A percentile compares a stretch with the other conserved stretches of the same genome.
Conservation (phyloP, 2,329 filamentous ascomycete genomes). For the Xylariaceae sp. region DNA sequence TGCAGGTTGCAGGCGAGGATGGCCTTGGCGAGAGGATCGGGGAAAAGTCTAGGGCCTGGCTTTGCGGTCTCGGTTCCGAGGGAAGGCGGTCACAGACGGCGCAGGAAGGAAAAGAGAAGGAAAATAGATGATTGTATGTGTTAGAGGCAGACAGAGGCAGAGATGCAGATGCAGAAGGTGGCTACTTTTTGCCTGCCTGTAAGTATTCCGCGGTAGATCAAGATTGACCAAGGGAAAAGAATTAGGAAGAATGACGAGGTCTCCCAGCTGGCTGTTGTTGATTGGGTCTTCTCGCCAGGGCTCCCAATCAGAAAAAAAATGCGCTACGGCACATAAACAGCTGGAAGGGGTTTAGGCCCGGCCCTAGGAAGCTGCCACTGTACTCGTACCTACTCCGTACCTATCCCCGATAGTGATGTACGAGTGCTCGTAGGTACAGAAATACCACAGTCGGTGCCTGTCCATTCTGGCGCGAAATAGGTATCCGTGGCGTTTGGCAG, state of each 20-base stretch:
- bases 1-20: constrained; percentile 18
- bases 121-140: constrained; percentile 8
- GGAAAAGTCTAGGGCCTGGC: not conserved
- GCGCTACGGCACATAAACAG: constrained; percentile 13
- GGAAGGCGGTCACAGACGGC: constrained; percentile 13
- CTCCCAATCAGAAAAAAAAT: constrained; percentile 16
- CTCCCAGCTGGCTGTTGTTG: constrained; percentile 23
- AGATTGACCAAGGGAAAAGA: constrained; percentile 24
- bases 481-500: no score
- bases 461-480: no score
- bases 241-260: constrained; percentile 31
- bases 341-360: constrained; percentile 14
- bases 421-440: no score
- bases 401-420: not conserved
- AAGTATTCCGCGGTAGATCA: constrained; percentile 8
- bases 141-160: not conserved
- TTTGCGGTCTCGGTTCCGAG: not conserved
- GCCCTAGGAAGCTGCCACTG: not conserved
- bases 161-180: constrained; percentile 15
- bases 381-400: not conserved
- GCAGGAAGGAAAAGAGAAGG: constrained; percentile 13
- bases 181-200: not conserved
- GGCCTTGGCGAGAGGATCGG: constrained; percentile 21
- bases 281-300: constrained; percentile 28
- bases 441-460: no score